Base-by-base conservation (phyloP, 2,329 filamentous ascomycete species). In the Colletotrichum somersetense region DNA sequence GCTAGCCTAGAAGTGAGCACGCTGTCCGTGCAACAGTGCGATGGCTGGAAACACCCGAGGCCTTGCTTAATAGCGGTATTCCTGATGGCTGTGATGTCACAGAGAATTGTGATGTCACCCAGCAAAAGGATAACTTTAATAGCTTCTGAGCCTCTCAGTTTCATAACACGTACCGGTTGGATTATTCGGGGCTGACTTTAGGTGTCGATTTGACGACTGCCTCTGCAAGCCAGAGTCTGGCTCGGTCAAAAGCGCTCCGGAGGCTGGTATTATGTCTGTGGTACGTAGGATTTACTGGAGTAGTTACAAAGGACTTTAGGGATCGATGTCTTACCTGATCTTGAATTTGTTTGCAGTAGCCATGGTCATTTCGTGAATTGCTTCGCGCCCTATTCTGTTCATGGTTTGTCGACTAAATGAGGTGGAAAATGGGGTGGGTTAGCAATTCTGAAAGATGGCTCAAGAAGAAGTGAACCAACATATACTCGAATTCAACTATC, bases 11-110 rank as follows among this genome's bases (percentile, higher is more conserved):
- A 77, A 74, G 66, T 82, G 80, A 53, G 82, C 1, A 78, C 76
- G 61, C 81, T 81, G 72, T 82, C 80, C 62, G 81, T 82, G 62
- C 80, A 81, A 23, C 72, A 75, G 59, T 81, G 80, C 1, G 65
- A 72, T 0, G 80, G 78, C 63, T 77, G 76, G 67, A 82, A 82
- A 72, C 80, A 82, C 0, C 80, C 81, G 2, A 82, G 76, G 69
- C 81, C 75, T 14, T 76, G 76, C 5, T 77, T 75, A 64, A 81
- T 81, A 18, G 80, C 80, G 12, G 80, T 80, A 59, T 82, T 82
- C 14, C 78, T 78, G 62, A 82, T 80, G 10, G 80, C 80, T 1
- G 78, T 80, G 20, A 79, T 75, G 38, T 77, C 76, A 0, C 73
- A 67, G 14, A 82, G 73, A 0, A 77, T 75, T 11, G 80, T 81